These are phyloP conservation scores for Aspergillus sp. DNA, from an alignment of 2,329 filamentous ascomycete species.

Conservation along the genomic window DNA sequence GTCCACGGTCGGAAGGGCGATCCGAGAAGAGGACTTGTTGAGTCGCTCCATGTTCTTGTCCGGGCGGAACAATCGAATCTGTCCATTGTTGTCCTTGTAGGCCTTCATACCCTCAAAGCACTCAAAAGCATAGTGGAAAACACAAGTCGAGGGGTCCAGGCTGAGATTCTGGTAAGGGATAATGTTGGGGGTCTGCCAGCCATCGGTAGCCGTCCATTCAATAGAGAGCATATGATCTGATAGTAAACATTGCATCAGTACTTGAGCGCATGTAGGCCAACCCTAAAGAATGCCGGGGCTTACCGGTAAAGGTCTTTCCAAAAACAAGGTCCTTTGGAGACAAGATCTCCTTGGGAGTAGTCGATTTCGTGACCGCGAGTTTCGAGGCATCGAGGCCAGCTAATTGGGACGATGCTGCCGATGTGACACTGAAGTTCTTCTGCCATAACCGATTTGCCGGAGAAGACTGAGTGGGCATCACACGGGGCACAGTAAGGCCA, in stretches of 20 bases:
- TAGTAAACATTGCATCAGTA: conserved; percentile 13
- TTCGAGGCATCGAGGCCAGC: conserved; percentile 71
- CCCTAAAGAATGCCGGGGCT: background rate
- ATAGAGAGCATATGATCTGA: conserved; percentile 94
- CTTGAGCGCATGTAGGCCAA: background rate
- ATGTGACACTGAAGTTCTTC: conserved; percentile 43
- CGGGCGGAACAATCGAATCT: conserved; percentile 84
- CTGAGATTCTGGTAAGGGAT: conserved; percentile 95
- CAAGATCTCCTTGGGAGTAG: conserved; percentile 66
- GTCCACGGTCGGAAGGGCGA: conserved; percentile 86
- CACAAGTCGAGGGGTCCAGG: conserved; percentile 91
- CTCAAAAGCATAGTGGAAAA: conserved; percentile 98
- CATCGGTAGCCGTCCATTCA: conserved; percentile 82
- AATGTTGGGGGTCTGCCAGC: conserved; percentile 80
- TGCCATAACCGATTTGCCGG: conserved; percentile 39
- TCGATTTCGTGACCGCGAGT: conserved; percentile 70
- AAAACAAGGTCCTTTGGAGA: conserved; percentile 83
- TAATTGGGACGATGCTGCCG: conserved; percentile 36
- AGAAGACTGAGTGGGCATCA: conserved; percentile 17
- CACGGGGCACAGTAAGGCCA: conserved; percentile 17
- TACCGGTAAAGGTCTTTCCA: conserved; percentile 85
- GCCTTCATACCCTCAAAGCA: conserved; percentile 99
- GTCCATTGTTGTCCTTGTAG: conserved; percentile 79
- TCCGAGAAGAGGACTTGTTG: conserved; percentile 86
- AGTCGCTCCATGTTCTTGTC: conserved; percentile 94